These are phyloP conservation scores for Aspergillus asperescens DNA, from an alignment of 495 filamentous ascomycete genomes.

Conservation along the genomic window DNA sequence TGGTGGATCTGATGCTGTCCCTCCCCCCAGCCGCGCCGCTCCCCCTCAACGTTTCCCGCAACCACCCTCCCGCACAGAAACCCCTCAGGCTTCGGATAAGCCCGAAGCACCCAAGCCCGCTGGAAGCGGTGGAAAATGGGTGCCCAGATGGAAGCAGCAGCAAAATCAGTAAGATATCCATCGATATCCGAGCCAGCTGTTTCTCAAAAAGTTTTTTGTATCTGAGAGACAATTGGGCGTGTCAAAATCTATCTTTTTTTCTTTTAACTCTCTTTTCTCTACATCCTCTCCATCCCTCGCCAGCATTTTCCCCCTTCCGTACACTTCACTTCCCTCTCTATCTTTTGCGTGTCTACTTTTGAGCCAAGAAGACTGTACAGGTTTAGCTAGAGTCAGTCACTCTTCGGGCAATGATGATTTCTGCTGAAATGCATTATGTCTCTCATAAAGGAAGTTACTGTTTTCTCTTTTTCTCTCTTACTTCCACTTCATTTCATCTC, in stretches of 20 bases:
- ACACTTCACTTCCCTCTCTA: slow-evolving; percentile 1
- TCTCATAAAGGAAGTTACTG: slow-evolving; percentile 17
- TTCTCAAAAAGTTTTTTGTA: slow-evolving; percentile 13
- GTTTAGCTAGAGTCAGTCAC: slow-evolving; percentile 14
- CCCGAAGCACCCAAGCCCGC: slow-evolving; percentile 31
- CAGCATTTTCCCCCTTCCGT: neutral
- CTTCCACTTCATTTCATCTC: slow-evolving; percentile 5
- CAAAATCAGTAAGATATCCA: slow-evolving; percentile 28
- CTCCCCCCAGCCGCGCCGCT: slow-evolving; percentile 34
- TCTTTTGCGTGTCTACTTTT: slow-evolving; percentile 10
- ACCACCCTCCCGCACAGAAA: slow-evolving; percentile 28
- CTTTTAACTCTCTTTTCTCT: slow-evolving; percentile 1
- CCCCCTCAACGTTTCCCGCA: slow-evolving; percentile 31
- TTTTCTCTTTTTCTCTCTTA: neutral
- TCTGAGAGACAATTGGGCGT: slow-evolving; percentile 9
- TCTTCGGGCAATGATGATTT: slow-evolving; percentile 13
- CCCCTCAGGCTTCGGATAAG: slow-evolving; percentile 25
- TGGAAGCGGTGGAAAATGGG: slow-evolving; percentile 34
- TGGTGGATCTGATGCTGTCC: slow-evolving; percentile 30
- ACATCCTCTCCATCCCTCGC: neutral
- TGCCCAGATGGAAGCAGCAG: slow-evolving; percentile 43
- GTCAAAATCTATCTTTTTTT: slow-evolving; percentile 7
- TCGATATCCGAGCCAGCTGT: slow-evolving; percentile 10
- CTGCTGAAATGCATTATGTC: slow-evolving; percentile 19
- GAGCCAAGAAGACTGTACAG: slow-evolving; percentile 12